phyloP scores from a whole-genome alignment of 1,284 basidiomycete genomes.

The Cryptococcus sp. region DNA sequence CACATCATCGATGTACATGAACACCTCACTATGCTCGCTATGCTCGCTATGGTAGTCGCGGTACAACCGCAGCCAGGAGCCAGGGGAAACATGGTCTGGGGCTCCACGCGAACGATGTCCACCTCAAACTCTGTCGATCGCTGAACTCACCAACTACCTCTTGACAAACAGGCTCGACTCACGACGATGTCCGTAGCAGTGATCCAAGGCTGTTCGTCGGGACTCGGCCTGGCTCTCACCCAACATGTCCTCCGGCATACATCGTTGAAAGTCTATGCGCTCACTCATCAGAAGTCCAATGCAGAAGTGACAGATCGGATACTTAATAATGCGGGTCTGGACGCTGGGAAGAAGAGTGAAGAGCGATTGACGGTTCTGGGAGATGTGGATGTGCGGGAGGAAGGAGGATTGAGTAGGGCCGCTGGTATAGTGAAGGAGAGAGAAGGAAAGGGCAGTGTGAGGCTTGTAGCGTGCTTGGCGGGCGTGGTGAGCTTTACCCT shows the following conservation, averaged over 20 bases:
- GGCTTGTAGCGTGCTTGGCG: conserved; percentile 56
- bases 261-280: conserved; percentile 53
- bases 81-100: no score
- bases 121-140: no score
- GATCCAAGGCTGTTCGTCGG: conserved; percentile 42
- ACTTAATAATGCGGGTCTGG: conserved; percentile 22
- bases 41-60: no score
- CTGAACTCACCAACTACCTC: no score
- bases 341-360: background rate
- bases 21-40: no score
- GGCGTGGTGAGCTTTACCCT: conserved; percentile 46
- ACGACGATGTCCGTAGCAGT: conserved; percentile 43
- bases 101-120: no score
- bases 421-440: conserved; percentile 49
- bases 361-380: conserved; percentile 52
- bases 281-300: conserved; percentile 51
- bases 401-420: conserved; percentile 50
- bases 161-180: no score
- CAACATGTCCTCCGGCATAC: conserved; percentile 50
- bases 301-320: conserved; percentile 42
- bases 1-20: no score
- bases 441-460: conserved; percentile 50
- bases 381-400: conserved; percentile 52
- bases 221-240: conserved; percentile 37
- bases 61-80: no score